phyloP scores from a whole-genome alignment of 345 rosid genomes.

The Camelina laxa region DNA sequence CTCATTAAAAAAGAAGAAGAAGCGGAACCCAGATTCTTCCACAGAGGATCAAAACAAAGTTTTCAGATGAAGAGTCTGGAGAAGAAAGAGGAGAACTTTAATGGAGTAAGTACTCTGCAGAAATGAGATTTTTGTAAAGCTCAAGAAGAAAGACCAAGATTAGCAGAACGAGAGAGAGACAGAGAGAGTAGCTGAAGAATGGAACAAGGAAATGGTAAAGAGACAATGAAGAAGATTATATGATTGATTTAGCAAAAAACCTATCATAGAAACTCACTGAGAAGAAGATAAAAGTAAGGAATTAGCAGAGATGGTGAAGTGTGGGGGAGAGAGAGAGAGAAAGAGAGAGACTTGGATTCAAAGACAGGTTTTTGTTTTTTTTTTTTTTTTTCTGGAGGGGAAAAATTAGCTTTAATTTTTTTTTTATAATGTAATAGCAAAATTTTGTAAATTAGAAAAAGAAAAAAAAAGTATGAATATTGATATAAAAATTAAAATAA shows the following conservation, averaged over 20 bases:
- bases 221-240: neutral
- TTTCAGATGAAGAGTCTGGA: slow-evolving; percentile 9
- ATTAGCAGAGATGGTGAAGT: slow-evolving; percentile 43
- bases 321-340: slow-evolving; percentile 24
- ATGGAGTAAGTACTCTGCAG: neutral
- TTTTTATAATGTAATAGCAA: neutral
- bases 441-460: neutral
- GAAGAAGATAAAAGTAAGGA: slow-evolving; percentile 18
- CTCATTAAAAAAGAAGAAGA: slow-evolving; percentile 21
- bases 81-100: slow-evolving; percentile 38
- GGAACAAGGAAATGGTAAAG: slow-evolving; percentile 25
- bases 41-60: slow-evolving; percentile 1
- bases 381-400: slow-evolving; percentile 38
- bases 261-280: slow-evolving; percentile 52
- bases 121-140: slow-evolving; percentile 27
- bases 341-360: slow-evolving; percentile 69
- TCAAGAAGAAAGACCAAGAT: slow-evolving; percentile 40
- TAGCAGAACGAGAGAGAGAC: slow-evolving; percentile 18
- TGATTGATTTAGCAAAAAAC: slow-evolving; percentile 65
- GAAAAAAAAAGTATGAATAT: neutral
- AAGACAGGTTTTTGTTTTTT: slow-evolving; percentile 61
- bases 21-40: slow-evolving; percentile 13
- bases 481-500: neutral
- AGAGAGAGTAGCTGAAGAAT: slow-evolving; percentile 33
- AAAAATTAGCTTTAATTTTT: slow-evolving; percentile 32